Conservation (phyloP, 495 filamentous ascomycete genomes). For the Parathielavia hyrcaniae region DNA sequence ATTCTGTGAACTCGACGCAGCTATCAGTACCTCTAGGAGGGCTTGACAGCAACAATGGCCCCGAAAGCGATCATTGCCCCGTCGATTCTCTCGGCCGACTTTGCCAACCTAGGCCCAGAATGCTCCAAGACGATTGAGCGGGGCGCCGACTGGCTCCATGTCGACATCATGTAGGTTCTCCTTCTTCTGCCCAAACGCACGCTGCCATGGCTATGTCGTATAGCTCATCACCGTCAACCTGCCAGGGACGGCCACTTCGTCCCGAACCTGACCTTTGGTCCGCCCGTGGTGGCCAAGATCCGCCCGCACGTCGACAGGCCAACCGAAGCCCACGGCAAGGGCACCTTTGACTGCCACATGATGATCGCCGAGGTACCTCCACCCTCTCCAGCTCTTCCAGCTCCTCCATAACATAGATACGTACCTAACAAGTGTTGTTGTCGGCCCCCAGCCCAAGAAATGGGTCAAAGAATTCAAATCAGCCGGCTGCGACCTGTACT, state of each 20-base stretch:
- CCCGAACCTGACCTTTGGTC: conserved; percentile 94
- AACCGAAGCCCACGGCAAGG: conserved; percentile 53
- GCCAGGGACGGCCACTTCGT: conserved; percentile 87
- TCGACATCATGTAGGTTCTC: conserved; percentile 70
- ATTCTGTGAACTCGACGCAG: not conserved
- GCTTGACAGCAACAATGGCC: conserved; percentile 51
- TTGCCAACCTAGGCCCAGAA: conserved; percentile 75
- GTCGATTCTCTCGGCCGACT: conserved; percentile 95
- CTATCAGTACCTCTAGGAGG: not conserved
- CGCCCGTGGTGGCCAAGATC: conserved; percentile 88
- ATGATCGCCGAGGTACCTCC: conserved; percentile 91
- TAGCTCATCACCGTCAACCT: not conserved
- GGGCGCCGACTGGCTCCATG: conserved; percentile 84
- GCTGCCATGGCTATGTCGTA: too few relatives aligned
- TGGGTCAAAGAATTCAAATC: conserved; percentile 93
- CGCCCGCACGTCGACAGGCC: conserved; percentile 66
- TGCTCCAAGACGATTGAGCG: conserved; percentile 75
- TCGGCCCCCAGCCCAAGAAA: conserved; percentile 79
- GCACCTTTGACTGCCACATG: conserved; percentile 99
- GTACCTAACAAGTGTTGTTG: not conserved
- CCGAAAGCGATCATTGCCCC: conserved; percentile 92
- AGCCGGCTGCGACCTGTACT: conserved; percentile 95
- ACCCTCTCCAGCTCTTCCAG: not conserved
- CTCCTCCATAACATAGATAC: not conserved
- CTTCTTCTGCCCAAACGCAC: not conserved